These are phyloP conservation scores for Musa acuminata DNA, from an alignment of 176 grass and related monocot species.

Conservation along the genomic window DNA sequence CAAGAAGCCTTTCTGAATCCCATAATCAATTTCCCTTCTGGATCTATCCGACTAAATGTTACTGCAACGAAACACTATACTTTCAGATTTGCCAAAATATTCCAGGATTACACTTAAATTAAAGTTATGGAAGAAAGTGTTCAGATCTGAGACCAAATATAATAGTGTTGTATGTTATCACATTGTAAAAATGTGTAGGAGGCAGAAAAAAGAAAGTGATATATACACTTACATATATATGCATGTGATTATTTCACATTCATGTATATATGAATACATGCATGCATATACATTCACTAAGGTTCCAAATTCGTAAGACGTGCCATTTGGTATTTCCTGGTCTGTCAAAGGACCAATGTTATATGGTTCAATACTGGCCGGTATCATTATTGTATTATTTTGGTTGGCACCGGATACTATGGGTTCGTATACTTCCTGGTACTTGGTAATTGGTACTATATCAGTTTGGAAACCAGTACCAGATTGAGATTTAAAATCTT, in stretches of 20 bases:
- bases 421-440: too few species aligned
- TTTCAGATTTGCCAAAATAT: neutral
- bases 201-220: neutral
- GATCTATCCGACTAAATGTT: constrained; percentile 90
- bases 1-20: constrained; percentile 82
- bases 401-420: too few species aligned
- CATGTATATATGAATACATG: neutral
- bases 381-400: too few species aligned
- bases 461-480: too few species aligned
- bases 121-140: neutral
- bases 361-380: too few species aligned
- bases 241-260: neutral
- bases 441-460: too few species aligned
- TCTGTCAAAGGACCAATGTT: too few species aligned
- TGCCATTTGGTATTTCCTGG: too few species aligned
- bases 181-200: neutral
- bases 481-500: too few species aligned
- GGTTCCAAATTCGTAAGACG: too few species aligned
- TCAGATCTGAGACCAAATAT: neutral
- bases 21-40: constrained; percentile 95
- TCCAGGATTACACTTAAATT: neutral
- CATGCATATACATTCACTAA: neutral
- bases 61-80: constrained; percentile 38
- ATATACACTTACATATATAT: neutral
- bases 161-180: neutral